These are phyloP conservation scores for Pseudogymnoascus sp. DNA, from an alignment of 2,329 filamentous ascomycete species.

Conservation along the genomic window DNA sequence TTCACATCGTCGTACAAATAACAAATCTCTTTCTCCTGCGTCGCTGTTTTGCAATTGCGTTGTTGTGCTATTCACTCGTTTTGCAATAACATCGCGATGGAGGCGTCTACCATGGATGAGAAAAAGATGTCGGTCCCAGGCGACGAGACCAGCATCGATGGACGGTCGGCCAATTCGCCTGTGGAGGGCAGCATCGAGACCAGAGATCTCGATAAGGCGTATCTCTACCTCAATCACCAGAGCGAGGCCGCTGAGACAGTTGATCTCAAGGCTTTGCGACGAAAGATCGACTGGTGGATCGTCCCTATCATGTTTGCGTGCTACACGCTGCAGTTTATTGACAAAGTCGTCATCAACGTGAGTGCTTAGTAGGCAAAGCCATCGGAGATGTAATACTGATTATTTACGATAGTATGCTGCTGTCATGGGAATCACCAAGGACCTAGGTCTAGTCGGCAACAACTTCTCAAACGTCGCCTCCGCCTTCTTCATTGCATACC, in stretches of 20 bases:
- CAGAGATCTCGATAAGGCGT: slow-evolving; percentile 35
- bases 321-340: slow-evolving; percentile 55
- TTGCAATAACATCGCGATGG: not conserved
- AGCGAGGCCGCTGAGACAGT: slow-evolving; percentile 27
- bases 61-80: not conserved
- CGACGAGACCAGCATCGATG: not conserved
- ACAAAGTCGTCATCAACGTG: slow-evolving; percentile 56
- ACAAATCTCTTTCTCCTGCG: not conserved
- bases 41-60: not conserved
- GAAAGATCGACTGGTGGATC: slow-evolving; percentile 50
- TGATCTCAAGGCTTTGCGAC: slow-evolving; percentile 38
- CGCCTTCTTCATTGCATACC: slow-evolving; percentile 53
- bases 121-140: not conserved
- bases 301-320: slow-evolving; percentile 53
- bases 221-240: slow-evolving; percentile 29
- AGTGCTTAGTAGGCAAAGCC: slow-evolving; percentile 18
- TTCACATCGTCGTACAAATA: not conserved
- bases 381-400: not conserved
- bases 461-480: slow-evolving; percentile 55
- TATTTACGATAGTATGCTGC: slow-evolving; percentile 44
- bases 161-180: not conserved
- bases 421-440: slow-evolving; percentile 53
- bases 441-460: slow-evolving; percentile 47
- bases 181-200: not conserved
- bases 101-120: slow-evolving; percentile 3